A percentile compares a stretch with the other conserved stretches of the same genome.
Conservation (phyloP, 1,284 basidiomycete species). For the Macrocystidia cucumis region DNA sequence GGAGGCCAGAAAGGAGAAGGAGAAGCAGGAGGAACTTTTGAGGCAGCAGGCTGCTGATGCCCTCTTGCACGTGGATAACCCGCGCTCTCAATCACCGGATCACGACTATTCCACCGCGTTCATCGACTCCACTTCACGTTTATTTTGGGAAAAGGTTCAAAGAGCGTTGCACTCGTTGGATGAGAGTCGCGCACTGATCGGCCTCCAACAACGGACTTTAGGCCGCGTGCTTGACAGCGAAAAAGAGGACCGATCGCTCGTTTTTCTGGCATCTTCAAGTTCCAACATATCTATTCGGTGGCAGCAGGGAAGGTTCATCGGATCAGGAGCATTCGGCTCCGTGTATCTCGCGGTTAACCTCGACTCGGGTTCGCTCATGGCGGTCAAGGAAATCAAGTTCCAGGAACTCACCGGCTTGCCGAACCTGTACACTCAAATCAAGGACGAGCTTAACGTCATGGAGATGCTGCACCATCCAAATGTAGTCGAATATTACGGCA, state of each 20-base stretch:
- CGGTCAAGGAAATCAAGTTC: constrained; percentile 98
- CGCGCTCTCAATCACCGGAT: constrained; percentile 20
- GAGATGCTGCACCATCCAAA: constrained; percentile 98
- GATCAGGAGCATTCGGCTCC: constrained; percentile 93
- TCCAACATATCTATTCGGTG: constrained; percentile 96
- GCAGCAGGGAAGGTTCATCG: constrained; percentile 98
- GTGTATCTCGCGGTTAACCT: constrained; percentile 99
- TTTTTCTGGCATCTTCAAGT: constrained; percentile 87
- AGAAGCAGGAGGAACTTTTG: constrained; percentile 69
- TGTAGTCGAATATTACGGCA: constrained; percentile 98
- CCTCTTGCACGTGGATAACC: constrained; percentile 39
- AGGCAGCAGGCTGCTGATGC: constrained; percentile 50
- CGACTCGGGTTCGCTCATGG: constrained; percentile 96
- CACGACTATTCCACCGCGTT: constrained; percentile 32
- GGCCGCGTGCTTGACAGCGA: constrained; percentile 91
- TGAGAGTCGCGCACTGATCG: constrained; percentile 47
- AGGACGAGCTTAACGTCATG: constrained; percentile 98
- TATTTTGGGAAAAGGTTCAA: constrained; percentile 68
- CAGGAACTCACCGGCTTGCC: constrained; percentile 85
- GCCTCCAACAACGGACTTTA: constrained; percentile 65
- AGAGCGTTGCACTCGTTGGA: constrained; percentile 61
- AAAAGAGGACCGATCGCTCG: constrained; percentile 86
- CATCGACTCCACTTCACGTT: constrained; percentile 56
- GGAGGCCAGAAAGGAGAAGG: constrained; percentile 87
- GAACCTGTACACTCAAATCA: constrained; percentile 87